Base-by-base conservation (phyloP, 441 rosid genomes). In the Mallotus repandus region DNA sequence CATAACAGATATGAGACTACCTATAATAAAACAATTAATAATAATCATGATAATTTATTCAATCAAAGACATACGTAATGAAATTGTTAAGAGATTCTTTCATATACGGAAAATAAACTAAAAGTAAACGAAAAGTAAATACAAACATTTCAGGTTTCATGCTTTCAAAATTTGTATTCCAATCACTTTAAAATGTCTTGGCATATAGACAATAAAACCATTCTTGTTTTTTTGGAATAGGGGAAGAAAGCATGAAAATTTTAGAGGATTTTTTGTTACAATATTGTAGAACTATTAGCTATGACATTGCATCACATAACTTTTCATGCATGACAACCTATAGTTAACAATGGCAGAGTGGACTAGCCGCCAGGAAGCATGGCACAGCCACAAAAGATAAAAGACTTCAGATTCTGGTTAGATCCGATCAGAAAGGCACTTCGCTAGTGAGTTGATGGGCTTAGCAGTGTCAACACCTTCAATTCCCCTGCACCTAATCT, bases 331-430 rank as follows among this genome's bases (percentile, higher is more conserved):
- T 10, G 65, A 15, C 59, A 69, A 59, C 35, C 18, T 49, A 53
- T 25, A 55, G 50, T 70, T 38, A 58, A 59, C 61, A 76, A 72
- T 78, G 97, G 94, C 94, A 92, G 97, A 91, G 94, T 88, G 94
- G 97, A 83, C 88, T 86, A 86, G 91, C 86, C 50, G 85, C 91
- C 79, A 14, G 41, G 29, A 62, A 55, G 70, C 13, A 58, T 41
- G 41, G 60, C 56, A 32, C 61, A 48, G 64, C 52, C 52, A 25
- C 10, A 69, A 65, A 55, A 49, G 19, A n/a, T 22, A 41, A 38
- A n/a, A 45, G 41, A 67, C 41, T 76, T 72, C 80, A n/a, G 50
- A 69, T 53, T 50, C 66, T 52, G 56, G 60, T 86, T 82, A 91
- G 64, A 92, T 84, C 69, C 96, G 82, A 59, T 91, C 90, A 22